Conservation (phyloP, 257 asterid genomes). For the Jacaranda copaia region DNA sequence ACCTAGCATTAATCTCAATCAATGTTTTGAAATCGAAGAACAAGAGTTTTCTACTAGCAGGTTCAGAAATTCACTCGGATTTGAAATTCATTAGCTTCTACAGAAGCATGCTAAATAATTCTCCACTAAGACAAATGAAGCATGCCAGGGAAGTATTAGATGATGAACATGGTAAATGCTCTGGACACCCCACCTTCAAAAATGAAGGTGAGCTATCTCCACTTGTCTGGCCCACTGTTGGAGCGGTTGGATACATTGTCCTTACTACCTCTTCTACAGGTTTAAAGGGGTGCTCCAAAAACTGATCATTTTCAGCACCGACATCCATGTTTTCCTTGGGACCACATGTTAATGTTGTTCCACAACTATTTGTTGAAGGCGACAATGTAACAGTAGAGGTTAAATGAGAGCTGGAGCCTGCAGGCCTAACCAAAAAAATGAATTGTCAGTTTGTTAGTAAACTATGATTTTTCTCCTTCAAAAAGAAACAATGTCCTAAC, state of each 20-base stretch:
- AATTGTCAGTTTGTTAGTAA: slow-evolving; percentile 36
- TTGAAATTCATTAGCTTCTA: neutral
- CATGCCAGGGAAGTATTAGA: slow-evolving; percentile 64
- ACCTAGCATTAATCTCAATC: neutral
- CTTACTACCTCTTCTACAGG: slow-evolving; percentile 39
- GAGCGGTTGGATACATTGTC: slow-evolving; percentile 37
- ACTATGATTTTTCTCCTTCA: slow-evolving; percentile 25
- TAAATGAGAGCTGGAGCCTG: slow-evolving; percentile 42
- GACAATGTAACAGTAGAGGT: slow-evolving; percentile 42
- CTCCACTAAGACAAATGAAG: slow-evolving; percentile 33
- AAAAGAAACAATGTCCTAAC: slow-evolving; percentile 27
- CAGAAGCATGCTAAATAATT: slow-evolving; percentile 13
- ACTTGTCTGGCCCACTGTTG: slow-evolving; percentile 42
- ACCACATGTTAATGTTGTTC: slow-evolving; percentile 38
- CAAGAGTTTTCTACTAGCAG: neutral
- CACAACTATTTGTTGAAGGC: slow-evolving; percentile 50
- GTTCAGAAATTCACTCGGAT: neutral
- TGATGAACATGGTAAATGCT: slow-evolving; percentile 45
- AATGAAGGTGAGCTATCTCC: slow-evolving; percentile 46
- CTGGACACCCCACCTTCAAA: slow-evolving; percentile 37
- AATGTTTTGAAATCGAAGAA: neutral
- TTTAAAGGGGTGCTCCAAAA: slow-evolving; percentile 39
- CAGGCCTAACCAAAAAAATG: slow-evolving; percentile 54
- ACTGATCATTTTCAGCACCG: slow-evolving; percentile 42
- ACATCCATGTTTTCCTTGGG: slow-evolving; percentile 46